These are phyloP conservation scores for Hypoxylon perforatum DNA, from an alignment of 495 filamentous ascomycete genomes.

Conservation along the genomic window DNA sequence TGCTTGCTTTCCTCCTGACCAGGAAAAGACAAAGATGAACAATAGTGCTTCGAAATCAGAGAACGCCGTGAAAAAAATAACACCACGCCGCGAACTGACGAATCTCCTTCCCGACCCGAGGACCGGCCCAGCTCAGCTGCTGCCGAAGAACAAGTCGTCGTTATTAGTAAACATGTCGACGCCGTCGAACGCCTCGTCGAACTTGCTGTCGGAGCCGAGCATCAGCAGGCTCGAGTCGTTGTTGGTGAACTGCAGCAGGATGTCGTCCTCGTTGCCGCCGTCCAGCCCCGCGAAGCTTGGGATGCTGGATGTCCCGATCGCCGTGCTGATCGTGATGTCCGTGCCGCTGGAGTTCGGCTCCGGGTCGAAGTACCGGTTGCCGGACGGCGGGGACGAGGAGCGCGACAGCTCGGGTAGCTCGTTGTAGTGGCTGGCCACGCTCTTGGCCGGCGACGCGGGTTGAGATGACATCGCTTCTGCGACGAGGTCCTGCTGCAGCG, in stretches of 20 bases:
- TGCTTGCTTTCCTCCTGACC: slow-evolving; percentile 4
- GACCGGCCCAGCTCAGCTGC: slow-evolving; percentile 16
- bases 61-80: slow-evolving; percentile 50
- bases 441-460: slow-evolving; percentile 60
- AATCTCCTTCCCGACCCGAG: not conserved
- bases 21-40: not conserved
- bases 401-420: slow-evolving; percentile 62
- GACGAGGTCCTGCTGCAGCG: slow-evolving; percentile 35
- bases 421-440: slow-evolving; percentile 49
- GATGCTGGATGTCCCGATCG: slow-evolving; percentile 45
- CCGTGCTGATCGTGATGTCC: slow-evolving; percentile 39
- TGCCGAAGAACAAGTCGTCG: slow-evolving; percentile 61
- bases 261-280: slow-evolving; percentile 43
- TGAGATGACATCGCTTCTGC: slow-evolving; percentile 46
- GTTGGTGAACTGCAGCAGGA: slow-evolving; percentile 50
- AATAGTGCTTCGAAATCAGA: not conserved
- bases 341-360: slow-evolving; percentile 50
- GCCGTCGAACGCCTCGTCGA: slow-evolving; percentile 56
- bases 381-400: slow-evolving; percentile 59
- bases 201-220: slow-evolving; percentile 51
- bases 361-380: slow-evolving; percentile 56
- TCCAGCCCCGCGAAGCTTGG: slow-evolving; percentile 48
- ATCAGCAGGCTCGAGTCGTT: slow-evolving; percentile 54
- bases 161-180: slow-evolving; percentile 55
- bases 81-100: slow-evolving; percentile 42